Conservation (phyloP, 169 alveolate genomes). For the Plasmodium vivax region DNA sequence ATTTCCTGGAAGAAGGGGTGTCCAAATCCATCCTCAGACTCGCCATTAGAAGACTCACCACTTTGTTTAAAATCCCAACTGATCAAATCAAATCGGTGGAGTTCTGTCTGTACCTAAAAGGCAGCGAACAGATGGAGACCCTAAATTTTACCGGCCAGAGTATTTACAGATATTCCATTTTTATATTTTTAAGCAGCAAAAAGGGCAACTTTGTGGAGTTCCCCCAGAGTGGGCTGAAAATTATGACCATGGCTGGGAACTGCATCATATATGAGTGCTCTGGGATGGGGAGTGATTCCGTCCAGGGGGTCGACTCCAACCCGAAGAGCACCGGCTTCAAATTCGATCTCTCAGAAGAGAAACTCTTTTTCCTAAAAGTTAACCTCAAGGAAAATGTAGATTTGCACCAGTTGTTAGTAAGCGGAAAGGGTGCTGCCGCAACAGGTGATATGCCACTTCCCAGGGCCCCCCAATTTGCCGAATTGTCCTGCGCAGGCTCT, state of each 20-base stretch:
- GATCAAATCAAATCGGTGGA: conserved; percentile 17
- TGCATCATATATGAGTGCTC: conserved; percentile 28
- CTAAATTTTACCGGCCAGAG: neutral
- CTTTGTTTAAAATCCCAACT: conserved; percentile 44
- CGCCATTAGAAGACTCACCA: conserved; percentile 7
- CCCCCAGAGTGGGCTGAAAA: conserved; percentile 35
- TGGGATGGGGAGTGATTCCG: neutral
- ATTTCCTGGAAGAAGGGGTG: conserved; percentile 31
- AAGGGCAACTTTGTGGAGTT: conserved; percentile 16
- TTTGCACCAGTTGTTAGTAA: conserved; percentile 3
- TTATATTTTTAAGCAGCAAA: conserved; percentile 34
- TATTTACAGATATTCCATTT: conserved; percentile 28
- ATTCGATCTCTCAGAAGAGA: conserved; percentile 50
- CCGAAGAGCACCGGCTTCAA: neutral
- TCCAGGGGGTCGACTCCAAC: neutral
- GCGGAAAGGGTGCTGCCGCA: neutral
- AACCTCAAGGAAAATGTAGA: conserved; percentile 22
- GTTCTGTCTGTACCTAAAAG: conserved; percentile 50
- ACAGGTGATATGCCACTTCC: neutral
- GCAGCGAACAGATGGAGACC: neutral
- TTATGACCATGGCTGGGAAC: conserved; percentile 37
- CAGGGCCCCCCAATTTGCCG: neutral
- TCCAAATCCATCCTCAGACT: conserved; percentile 54
- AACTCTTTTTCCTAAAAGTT: conserved; percentile 45
- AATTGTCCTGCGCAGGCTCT: neutral